Evolutionary conservation across 306 rosid species (phyloP).

Genomic region (Fagus crenata): DNA sequence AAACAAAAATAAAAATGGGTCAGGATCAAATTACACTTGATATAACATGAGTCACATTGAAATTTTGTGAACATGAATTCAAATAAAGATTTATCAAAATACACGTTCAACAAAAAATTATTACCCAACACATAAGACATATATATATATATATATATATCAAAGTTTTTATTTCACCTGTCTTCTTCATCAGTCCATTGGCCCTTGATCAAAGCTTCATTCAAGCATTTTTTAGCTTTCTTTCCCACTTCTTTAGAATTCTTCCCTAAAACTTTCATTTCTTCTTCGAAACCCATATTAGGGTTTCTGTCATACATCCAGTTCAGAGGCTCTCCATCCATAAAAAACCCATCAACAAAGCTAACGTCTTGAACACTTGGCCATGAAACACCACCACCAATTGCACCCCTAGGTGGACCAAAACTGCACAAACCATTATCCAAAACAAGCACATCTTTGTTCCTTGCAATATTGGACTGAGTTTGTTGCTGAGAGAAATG

Average conservation of each 20-base stretch:
- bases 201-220: conserved; percentile 62
- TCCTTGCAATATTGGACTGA: conserved; percentile 25
- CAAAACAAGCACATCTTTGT: conserved; percentile 6
- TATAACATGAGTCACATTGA: no score
- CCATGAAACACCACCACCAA: conserved; percentile 21
- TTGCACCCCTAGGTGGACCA: conserved; percentile 31
- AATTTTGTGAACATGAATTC: no score
- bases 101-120: no score
- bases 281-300: conserved; percentile 21
- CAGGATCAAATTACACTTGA: no score
- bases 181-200: conserved; percentile 92
- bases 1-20: neutral
- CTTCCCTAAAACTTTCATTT: conserved; percentile 20
- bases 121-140: no score
- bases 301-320: conserved; percentile 32
- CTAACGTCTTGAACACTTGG: conserved; percentile 29
- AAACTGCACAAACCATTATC: conserved; percentile 16
- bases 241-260: conserved; percentile 33
- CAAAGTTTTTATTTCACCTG: conserved; percentile 42
- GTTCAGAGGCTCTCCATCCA: conserved; percentile 33
- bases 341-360: conserved; percentile 23
- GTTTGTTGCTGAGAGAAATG: conserved; percentile 25
- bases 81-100: no score
- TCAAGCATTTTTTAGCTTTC: conserved; percentile 40
- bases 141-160: neutral